Base-by-base conservation (phyloP, 2,329 filamentous ascomycete genomes). In the Colletotrichum sp. region DNA sequence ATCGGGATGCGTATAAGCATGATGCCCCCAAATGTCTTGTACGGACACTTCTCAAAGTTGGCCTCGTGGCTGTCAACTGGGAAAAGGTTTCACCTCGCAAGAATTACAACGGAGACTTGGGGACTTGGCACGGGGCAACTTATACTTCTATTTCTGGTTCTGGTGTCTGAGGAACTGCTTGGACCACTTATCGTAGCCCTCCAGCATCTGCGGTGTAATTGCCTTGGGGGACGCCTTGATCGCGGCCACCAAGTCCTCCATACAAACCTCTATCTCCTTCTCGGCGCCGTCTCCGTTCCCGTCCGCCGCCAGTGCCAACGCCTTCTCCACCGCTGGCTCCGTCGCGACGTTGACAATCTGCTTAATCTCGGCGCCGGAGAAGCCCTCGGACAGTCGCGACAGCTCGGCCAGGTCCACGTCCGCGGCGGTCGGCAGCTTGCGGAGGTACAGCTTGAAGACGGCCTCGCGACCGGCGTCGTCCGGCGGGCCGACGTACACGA, bases 401-500 rank as follows among this genome's bases (percentile, higher is more conserved):
- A 98, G 85, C 65, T 88, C 86, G 1, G 89, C 85, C 10, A 95
- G 83, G 80, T 95, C 91, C 16, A 98, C 91, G 71, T 95, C 93
- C 0, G 86, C 81, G 2, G 85, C 84, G 63, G 95, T 86, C 26
- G 90, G 87, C 68, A 94, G 89, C 71, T 90, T 91, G 32, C 88
- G 87, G 2, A 93, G 90, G 81, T 94, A 92, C 68, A 95, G 93
- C 18, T 87, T 84, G 71, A 98, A 90, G 70, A 99, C 96, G 78
- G 95, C 94, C 81, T 90, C 91, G 10, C 96, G 90, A 0, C 95
- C 95, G 9, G 91, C 87, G 62, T 89, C 85, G 81, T 95, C 93
- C 0, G 96, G 96, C 5, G 95, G 94, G 0, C 95, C 94, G 59
- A 98, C 95, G 83, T 98, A 98, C 62, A 98, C 90, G 39, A 96